Percentiles rank a stretch among this genome's conserved stretches.
These are phyloP conservation scores for Pleurotus platypus DNA, from an alignment of 768 basidiomycete species.

Conservation along the genomic window DNA sequence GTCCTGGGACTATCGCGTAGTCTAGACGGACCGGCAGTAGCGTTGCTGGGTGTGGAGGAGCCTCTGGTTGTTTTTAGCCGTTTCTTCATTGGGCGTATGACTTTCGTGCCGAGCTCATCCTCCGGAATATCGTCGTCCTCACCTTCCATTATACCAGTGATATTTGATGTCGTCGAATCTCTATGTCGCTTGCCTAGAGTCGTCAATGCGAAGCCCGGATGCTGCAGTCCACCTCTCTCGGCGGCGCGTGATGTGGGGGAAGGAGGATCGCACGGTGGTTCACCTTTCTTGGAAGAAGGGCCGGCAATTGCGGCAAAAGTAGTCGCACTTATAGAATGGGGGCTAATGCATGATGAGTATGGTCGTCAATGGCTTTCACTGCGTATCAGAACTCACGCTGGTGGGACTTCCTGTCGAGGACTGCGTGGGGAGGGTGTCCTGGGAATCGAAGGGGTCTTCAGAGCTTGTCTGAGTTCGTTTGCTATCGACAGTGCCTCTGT, in stretches of 20 bases:
- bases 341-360: neutral
- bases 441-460: conserved; percentile 5
- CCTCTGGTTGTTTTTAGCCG: conserved; percentile 35
- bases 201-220: conserved; percentile 39
- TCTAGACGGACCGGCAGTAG: neutral
- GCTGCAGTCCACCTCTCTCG: conserved; percentile 17
- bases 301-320: conserved; percentile 3
- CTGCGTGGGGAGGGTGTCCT: conserved; percentile 6
- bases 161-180: conserved; percentile 42
- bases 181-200: conserved; percentile 67
- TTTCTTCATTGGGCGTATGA: conserved; percentile 49
- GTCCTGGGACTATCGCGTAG: neutral
- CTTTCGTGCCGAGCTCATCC: conserved; percentile 31
- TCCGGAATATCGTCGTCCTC: conserved; percentile 33
- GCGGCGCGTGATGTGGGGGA: conserved; percentile 8
- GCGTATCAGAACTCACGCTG: neutral
- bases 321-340: conserved; percentile 5
- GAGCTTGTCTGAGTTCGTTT: conserved; percentile 14
- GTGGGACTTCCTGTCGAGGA: conserved; percentile 2
- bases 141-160: conserved; percentile 34
- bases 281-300: neutral
- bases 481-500: conserved; percentile 14
- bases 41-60: neutral
- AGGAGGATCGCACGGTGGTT: conserved; percentile 2
- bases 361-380: neutral